A percentile compares a stretch with the other conserved stretches of the same genome.
These are phyloP conservation scores for Fraxinus paxiana DNA, from an alignment of 305 asterid species.

Conservation along the genomic window DNA sequence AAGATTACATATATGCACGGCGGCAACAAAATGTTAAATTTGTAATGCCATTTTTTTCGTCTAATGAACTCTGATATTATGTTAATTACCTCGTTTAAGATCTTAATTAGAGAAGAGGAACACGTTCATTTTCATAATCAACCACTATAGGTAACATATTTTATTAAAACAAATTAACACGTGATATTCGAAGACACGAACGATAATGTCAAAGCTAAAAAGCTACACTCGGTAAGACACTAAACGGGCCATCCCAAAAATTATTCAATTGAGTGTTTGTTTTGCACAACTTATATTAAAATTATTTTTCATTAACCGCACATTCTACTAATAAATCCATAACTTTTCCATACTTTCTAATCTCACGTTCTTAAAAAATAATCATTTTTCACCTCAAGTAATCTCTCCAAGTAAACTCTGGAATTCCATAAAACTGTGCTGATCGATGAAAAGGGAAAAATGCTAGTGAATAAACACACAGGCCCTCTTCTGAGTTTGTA, in stretches of 20 bases:
- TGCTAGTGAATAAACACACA: neutral
- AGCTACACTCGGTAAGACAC: neutral
- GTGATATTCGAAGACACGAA: neutral
- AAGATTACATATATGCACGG: neutral
- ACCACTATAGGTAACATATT: neutral
- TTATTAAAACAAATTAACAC: no score
- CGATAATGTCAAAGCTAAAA: neutral
- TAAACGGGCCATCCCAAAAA: neutral
- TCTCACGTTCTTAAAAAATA: neutral
- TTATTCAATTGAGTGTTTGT: neutral
- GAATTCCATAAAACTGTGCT: neutral
- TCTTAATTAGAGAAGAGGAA: neutral
- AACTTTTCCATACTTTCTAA: no score
- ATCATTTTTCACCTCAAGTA: neutral
- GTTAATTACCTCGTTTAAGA: neutral
- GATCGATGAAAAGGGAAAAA: neutral
- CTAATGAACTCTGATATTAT: no score
- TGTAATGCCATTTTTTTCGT: no score
- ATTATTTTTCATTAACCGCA: neutral
- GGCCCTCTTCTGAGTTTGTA: conserved; percentile 3
- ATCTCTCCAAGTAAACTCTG: neutral
- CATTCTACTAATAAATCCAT: neutral
- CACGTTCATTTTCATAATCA: neutral
- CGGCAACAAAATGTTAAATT: neutral
- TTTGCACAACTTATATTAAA: neutral